Evolutionary conservation across 2,329 filamentous ascomycete genomes (phyloP), one percentile per base, ranked within the genome.

Genomic region (Apiospora rasikravindrae): DNA sequence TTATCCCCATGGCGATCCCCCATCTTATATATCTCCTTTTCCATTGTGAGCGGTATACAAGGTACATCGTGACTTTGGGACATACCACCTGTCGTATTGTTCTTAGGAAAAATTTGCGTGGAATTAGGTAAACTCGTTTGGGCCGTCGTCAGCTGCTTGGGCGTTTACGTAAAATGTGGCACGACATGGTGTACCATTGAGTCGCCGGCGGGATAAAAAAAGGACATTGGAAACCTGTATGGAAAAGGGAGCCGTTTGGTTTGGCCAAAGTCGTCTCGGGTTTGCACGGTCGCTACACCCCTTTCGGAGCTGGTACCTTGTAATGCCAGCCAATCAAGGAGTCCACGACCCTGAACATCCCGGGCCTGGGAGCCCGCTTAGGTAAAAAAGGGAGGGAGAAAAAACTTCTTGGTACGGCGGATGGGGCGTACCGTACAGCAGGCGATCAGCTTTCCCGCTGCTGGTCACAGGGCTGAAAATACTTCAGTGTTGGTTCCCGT

Each of bases 111-210:
- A 64, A 40, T 64, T 64, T 64, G 57, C 57, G 40, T n/a, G 33
- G 10, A 40, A 64, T 64, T 64, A 64, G 57, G 57, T 64, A 64
- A 64, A 40, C 19, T 7, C 14, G 33, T 24, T 64, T 40, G 19
- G 53, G 33, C 57, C 33, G 33, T 64, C 57, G 57, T 64, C 57
- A 64, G 57, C 57, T 64, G 57, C 57, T 10, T n/a, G 57, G 19
- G 33, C 57, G 19, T 19, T 64, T 64, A 64, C 57, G 57, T 64
- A 64, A 64, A 64, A 40, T 8, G 57, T 64, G 57, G 57, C 10
- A 64, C 57, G 57, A 64, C 57, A 40, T 64, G 57, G 57, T 40
- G 29, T n/a, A 64, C 57, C 29, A 64, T 40, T 40, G 57, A 64
- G 40, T 40, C 33, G 57, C 19, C 57, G 57, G 57, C 53, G 53